Evolutionary conservation across 2,329 filamentous ascomycete genomes (phyloP), one percentile per base, ranked within the genome.

Genomic region (Ophiostoma ulmi): DNA sequence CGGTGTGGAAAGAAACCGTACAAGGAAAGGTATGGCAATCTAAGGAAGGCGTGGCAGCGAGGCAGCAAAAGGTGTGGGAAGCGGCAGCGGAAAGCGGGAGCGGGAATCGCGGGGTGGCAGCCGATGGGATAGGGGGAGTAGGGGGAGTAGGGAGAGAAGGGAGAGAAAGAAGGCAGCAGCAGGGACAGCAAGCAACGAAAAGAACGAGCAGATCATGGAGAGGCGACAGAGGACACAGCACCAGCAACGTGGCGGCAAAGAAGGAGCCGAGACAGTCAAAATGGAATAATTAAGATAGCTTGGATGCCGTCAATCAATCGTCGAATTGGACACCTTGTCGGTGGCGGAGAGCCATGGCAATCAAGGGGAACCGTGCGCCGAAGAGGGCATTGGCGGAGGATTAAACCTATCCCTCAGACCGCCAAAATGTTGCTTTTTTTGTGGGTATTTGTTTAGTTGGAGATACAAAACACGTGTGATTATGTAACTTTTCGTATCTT

Each of bases 21-120:
- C 10, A 39, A 38, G 61, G 35, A n/a, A 38, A 36, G 38, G 41
- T 14, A 14, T 44, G 41, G 41, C 41, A 44, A 17, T 44, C 41
- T 17, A 5, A 14, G 14, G 6, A 10, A 22, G n/a, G 48, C 20
- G 48, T 22, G n/a, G n/a, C 48, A 55, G 48, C 2, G 10, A 44
- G 39, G 39, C 39, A 44, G 39, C 39, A 31, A 31, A 31, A 31
- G 31, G 39, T 5, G 39, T 44, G 39, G 39, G 39, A 44, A 44
- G 14, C 48, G 48, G 41, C 41, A 44, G 41, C 8, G 48, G 48
- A 22, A 26, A n/a, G 48, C 48, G 58, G 58, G 26, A 63, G 7
- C 31, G 58, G 58, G 58, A 36, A 64, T 64, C 61, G 61, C 61
- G 61, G 61, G 61, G 61, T 36, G 61, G 8, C 61, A 38, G 61